Base-by-base conservation (phyloP, 2,329 filamentous ascomycete genomes). In the Colletotrichum tropicale region DNA sequence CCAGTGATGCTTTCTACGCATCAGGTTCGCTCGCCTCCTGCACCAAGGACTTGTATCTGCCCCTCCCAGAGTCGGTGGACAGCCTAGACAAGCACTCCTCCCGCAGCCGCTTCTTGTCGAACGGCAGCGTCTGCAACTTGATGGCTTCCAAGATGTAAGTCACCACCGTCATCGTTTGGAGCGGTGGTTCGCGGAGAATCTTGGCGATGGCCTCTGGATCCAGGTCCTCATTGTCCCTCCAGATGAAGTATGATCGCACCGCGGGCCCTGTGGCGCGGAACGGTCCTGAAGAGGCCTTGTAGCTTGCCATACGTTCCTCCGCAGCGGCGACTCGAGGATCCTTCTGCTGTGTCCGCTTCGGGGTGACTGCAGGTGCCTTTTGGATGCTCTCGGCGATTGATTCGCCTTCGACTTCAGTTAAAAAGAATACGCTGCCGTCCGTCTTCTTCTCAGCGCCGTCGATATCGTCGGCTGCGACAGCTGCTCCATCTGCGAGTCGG, bases 211-310 rank as follows among this genome's bases (percentile, higher is more conserved):
- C 83, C 1, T 83, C 79, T 0, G 92, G 85, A 0, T 81, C 78
- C 21, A 94, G 84, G 15, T 86, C 84, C 9, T 87, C 81, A 72
- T 91, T 88, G 6, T 83, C 77, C 70, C 92, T 86, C 93, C 93
- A 95, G 24, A 95, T 83, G 77, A 89, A 90, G 79, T 94, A 95
- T 2, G 91, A 87, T 16, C 91, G 88, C 3, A 94, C 82, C 3
- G 84, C 4, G 80, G 82, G 24, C 75, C 38, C 0, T 2, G 58
- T 34, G 32, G 81, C 82, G 9, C 70, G 77, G 2, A 82, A 68
- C 9, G 70, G 74, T 2, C 76, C 79, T 66, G 79, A 83, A 8
- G 81, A 80, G 9, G 80, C 77, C 16, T 82, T 84, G 78, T 88
- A 89, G 21, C 83, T 77, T 2, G 79, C 66, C 6, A 84, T 80